Evolutionary conservation across 2,329 filamentous ascomycete species (phyloP).

Genomic region (Davidsoniella virescens): DNA sequence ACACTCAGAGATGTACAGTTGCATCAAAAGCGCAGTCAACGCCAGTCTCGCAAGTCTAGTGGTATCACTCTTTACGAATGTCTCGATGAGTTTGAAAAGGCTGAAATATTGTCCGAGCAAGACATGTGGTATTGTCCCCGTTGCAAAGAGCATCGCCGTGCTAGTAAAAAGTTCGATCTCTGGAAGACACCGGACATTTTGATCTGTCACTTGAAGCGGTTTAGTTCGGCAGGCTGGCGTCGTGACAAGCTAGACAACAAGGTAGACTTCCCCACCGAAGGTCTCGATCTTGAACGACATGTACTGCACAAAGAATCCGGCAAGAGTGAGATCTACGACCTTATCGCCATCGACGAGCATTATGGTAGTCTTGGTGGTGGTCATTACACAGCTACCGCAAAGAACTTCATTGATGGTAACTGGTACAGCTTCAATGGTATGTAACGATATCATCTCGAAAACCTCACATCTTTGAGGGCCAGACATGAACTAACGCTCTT

Average conservation of each 20-base stretch:
- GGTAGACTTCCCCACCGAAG: constrained; percentile 82
- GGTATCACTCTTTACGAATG: constrained; percentile 82
- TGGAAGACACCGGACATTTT: constrained; percentile 96
- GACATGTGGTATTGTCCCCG: constrained; percentile 96
- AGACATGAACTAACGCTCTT: constrained; percentile 1
- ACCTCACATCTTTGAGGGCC: neutral
- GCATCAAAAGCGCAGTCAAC: constrained; percentile 42
- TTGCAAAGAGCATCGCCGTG: constrained; percentile 84
- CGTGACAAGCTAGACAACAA: constrained; percentile 82
- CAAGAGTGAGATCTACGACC: constrained; percentile 74
- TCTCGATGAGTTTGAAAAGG: constrained; percentile 83
- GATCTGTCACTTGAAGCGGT: constrained; percentile 88
- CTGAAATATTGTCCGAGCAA: constrained; percentile 83
- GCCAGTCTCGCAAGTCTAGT: constrained; percentile 36
- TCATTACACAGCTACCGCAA: constrained; percentile 89
- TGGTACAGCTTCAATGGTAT: constrained; percentile 98
- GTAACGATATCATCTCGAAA: constrained; percentile 18
- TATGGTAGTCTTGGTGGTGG: constrained; percentile 85
- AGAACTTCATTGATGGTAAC: constrained; percentile 73
- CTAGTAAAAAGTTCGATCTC: constrained; percentile 90
- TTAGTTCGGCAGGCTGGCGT: constrained; percentile 67
- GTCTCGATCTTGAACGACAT: constrained; percentile 63
- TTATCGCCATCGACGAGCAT: constrained; percentile 93
- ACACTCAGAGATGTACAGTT: constrained; percentile 48
- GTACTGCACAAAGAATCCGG: constrained; percentile 67